A percentile compares a stretch with the other conserved stretches of the same genome.
phyloP scores from a whole-genome alignment of 805 yeast genomes.

The Zygotorulaspora sp. region DNA sequence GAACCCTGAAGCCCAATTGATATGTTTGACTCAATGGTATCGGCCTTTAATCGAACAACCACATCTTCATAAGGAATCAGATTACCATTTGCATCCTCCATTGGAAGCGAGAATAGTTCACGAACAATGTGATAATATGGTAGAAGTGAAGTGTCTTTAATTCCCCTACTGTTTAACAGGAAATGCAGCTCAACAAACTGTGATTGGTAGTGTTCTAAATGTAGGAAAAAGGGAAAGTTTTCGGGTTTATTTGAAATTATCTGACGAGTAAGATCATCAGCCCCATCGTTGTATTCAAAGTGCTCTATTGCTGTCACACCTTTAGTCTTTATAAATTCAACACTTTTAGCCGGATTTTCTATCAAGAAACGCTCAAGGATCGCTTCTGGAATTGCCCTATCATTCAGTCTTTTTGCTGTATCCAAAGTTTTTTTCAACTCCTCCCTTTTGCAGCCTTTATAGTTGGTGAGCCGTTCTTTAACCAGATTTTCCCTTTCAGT shows the following conservation, averaged over 20 bases:
- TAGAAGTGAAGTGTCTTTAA: slow-evolving; percentile 46
- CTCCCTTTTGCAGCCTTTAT: slow-evolving; percentile 58
- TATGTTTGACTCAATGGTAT: slow-evolving; percentile 58
- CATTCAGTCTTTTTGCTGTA: slow-evolving; percentile 62
- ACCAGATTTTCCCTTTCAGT: slow-evolving; percentile 46
- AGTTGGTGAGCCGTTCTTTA: slow-evolving; percentile 45
- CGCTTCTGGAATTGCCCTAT: slow-evolving; percentile 68
- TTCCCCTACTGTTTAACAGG: slow-evolving; percentile 50
- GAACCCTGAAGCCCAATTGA: slow-evolving; percentile 54
- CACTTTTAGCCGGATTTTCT: slow-evolving; percentile 67
- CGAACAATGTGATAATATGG: slow-evolving; percentile 63
- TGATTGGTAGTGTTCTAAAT: slow-evolving; percentile 74
- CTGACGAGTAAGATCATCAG: slow-evolving; percentile 27
- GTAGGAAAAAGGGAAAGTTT: slow-evolving; percentile 62
- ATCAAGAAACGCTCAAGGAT: slow-evolving; percentile 57
- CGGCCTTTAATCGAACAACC: slow-evolving; percentile 66
- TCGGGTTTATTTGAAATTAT: slow-evolving; percentile 36
- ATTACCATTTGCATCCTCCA: slow-evolving; percentile 57
- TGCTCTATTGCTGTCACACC: slow-evolving; percentile 59
- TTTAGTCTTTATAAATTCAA: slow-evolving; percentile 63
- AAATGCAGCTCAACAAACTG: slow-evolving; percentile 70
- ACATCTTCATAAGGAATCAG: slow-evolving; percentile 67
- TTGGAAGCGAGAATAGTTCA: slow-evolving; percentile 69
- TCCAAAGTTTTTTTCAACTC: slow-evolving; percentile 49
- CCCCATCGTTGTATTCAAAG: slow-evolving; percentile 33